These are phyloP conservation scores for Pythium aphanidermatum DNA, from an alignment of 352 stramenopile genomes.

Conservation along the genomic window DNA sequence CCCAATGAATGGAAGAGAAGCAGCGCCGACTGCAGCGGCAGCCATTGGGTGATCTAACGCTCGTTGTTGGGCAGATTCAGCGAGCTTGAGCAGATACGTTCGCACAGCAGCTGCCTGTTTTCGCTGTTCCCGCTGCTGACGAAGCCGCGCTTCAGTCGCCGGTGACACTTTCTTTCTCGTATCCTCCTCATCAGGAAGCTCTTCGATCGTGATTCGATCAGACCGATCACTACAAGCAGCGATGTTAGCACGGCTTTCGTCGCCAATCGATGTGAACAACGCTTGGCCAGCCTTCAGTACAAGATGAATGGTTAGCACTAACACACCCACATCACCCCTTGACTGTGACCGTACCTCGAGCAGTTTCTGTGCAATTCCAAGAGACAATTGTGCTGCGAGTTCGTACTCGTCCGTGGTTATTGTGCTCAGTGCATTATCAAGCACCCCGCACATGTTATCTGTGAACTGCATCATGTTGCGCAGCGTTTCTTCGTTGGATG, in stretches of 20 bases:
- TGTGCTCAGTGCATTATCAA: constrained; percentile 67
- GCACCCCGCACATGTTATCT: constrained; percentile 66
- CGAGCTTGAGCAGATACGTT: constrained; percentile 43
- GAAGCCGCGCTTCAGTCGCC: constrained; percentile 6
- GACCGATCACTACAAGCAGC: constrained; percentile 24
- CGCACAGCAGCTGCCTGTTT: constrained; percentile 35
- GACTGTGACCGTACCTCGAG: constrained; percentile 31
- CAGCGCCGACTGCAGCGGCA: constrained; percentile 48
- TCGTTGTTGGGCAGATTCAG: constrained; percentile 29
- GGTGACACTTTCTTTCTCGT: neutral
- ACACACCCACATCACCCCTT: neutral
- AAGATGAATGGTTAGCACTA: neutral
- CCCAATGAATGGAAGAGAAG: constrained; percentile 68
- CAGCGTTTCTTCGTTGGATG: constrained; percentile 59
- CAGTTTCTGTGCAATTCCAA: constrained; percentile 68
- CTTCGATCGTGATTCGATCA: constrained; percentile 69
- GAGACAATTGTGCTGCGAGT: constrained; percentile 60
- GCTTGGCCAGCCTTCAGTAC: constrained; percentile 37
- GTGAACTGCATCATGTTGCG: constrained; percentile 68
- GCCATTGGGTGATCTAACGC: constrained; percentile 53
- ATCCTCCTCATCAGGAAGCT: constrained; percentile 36
- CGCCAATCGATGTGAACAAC: constrained; percentile 64
- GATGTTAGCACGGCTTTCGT: constrained; percentile 46
- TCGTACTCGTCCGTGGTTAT: constrained; percentile 69
- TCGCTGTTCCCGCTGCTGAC: constrained; percentile 18